Evolutionary conservation across 2,329 filamentous ascomycete species (phyloP), one percentile per base, ranked within the genome.

Genomic region (Trichocomaceae sp.): DNA sequence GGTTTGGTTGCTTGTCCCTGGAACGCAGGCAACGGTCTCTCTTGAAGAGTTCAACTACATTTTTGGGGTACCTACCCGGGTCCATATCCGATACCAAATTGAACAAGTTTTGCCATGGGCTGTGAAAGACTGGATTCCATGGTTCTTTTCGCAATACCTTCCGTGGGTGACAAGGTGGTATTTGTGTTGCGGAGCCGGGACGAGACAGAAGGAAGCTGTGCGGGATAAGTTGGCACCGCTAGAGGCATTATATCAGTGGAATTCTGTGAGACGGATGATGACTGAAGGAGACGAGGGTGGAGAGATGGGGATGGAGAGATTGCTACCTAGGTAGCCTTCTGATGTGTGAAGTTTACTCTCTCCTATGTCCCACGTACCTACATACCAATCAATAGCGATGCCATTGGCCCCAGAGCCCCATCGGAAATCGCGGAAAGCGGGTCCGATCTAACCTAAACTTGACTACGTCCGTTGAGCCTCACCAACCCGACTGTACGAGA

Each of bases 41-140:
- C 68, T 79, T 12, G 77, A 79, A 59, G 77, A 79, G 66, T 63
- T 74, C 3, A 72, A 74, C 47, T 70, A 68, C 51, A 64, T 74
- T 17, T 74, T 74, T 55, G 64, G 63, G 0, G 64, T 74, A 10
- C 64, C 70, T 0, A 72, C 65, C 1, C 57, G 62, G 10, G 57
- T 60, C 2, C 69, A 72, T 50, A 61, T 64, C 5, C 55, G 59
- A 0, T 74, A 74, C 39, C 72, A 74, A 52, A 10, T 72, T 6
- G 52, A 59, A 6, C 64, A 63, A 8, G 66, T 64, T 53, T 47
- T 74, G 3, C 71, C 71, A 0, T 72, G 67, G 65, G 68, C 63
- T 45, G 37, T 69, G 31, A 66, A 62, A 23, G 60, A 63, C 9
- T 66, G 66, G 23, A 15, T 74, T 2, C 57, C 56, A 12, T 58